Evolutionary conservation across 2,329 filamentous ascomycete species (phyloP).

Genomic region (Aureobasidium melanogenum): DNA sequence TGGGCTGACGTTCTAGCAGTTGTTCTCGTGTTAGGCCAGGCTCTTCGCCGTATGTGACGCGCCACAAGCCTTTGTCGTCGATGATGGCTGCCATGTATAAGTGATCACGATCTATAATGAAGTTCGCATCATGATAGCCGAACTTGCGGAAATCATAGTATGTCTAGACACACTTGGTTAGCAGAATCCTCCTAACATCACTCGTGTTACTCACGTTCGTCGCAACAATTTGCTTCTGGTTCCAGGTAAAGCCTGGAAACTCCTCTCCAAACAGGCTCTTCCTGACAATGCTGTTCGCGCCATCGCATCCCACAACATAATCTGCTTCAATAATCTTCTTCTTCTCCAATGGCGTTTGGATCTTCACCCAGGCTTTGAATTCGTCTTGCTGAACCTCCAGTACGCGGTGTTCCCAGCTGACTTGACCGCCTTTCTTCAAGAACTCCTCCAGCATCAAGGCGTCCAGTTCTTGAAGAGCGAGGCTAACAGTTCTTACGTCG

Average conservation of each 20-base stretch:
- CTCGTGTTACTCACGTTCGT: slow-evolving; percentile 13
- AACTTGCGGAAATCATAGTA: slow-evolving; percentile 29
- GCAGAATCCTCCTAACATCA: not conserved
- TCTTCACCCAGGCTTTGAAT: slow-evolving; percentile 20
- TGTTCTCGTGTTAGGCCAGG: slow-evolving; percentile 20
- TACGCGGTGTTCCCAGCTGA: slow-evolving; percentile 22
- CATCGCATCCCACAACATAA: slow-evolving; percentile 20
- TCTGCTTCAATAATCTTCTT: slow-evolving; percentile 14
- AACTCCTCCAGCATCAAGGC: slow-evolving; percentile 20
- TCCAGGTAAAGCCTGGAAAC: slow-evolving; percentile 19
- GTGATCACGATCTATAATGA: slow-evolving; percentile 29
- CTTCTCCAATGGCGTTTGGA: slow-evolving; percentile 17
- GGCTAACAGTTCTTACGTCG: slow-evolving; percentile 14
- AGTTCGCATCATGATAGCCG: slow-evolving; percentile 33
- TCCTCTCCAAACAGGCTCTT: slow-evolving; percentile 18
- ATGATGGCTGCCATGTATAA: slow-evolving; percentile 24
- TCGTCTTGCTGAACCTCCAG: slow-evolving; percentile 20
- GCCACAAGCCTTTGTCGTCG: slow-evolving; percentile 28
- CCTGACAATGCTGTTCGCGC: slow-evolving; percentile 17
- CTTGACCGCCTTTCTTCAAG: slow-evolving; percentile 15
- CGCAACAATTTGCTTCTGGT: slow-evolving; percentile 15
- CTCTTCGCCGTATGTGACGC: slow-evolving; percentile 33
- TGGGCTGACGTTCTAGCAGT: slow-evolving; percentile 18
- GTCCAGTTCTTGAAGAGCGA: slow-evolving; percentile 22
- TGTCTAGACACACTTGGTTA: slow-evolving; percentile 5